These are phyloP conservation scores for Metahyphopichia silvanorum DNA, from an alignment of 805 yeast genomes.

Conservation along the genomic window DNA sequence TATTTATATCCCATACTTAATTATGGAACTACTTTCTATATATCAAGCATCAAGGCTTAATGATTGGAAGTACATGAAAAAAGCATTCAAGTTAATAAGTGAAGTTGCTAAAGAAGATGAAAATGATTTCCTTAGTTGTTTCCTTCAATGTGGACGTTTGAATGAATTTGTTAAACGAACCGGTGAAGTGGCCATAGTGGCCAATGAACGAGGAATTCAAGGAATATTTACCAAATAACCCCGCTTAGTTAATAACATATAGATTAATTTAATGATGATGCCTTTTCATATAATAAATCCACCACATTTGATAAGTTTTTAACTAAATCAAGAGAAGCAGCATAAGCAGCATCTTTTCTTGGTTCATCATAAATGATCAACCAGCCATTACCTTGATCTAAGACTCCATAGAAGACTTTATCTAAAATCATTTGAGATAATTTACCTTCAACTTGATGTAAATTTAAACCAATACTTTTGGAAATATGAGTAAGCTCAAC, in stretches of 20 bases:
- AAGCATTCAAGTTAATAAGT: constrained; percentile 59
- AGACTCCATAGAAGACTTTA: constrained; percentile 90
- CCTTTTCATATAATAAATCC: constrained; percentile 90
- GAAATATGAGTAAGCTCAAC: constrained; percentile 93
- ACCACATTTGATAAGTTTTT: constrained; percentile 85
- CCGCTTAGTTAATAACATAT: constrained; percentile 1
- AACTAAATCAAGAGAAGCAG: constrained; percentile 80
- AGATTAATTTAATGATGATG: constrained; percentile 68
- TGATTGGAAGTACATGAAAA: constrained; percentile 43
- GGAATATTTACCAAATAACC: constrained; percentile 46
- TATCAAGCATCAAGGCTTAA: constrained; percentile 33
- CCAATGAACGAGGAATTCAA: constrained; percentile 41
- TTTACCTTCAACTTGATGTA: constrained; percentile 89
- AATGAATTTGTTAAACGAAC: constrained; percentile 50
- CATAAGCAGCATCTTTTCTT: constrained; percentile 82
- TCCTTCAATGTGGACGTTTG: constrained; percentile 54
- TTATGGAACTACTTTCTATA: constrained; percentile 63
- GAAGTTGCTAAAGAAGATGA: constrained; percentile 65
- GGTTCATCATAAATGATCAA: constrained; percentile 88
- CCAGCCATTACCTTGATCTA: constrained; percentile 99
- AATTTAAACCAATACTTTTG: constrained; percentile 80
- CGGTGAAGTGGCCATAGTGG: constrained; percentile 56
- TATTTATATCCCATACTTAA: constrained; percentile 68
- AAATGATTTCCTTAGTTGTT: constrained; percentile 56
- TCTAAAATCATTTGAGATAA: constrained; percentile 95